Base-by-base conservation (phyloP, 2,329 filamentous ascomycete genomes). In the Colletotrichum lentis region DNA sequence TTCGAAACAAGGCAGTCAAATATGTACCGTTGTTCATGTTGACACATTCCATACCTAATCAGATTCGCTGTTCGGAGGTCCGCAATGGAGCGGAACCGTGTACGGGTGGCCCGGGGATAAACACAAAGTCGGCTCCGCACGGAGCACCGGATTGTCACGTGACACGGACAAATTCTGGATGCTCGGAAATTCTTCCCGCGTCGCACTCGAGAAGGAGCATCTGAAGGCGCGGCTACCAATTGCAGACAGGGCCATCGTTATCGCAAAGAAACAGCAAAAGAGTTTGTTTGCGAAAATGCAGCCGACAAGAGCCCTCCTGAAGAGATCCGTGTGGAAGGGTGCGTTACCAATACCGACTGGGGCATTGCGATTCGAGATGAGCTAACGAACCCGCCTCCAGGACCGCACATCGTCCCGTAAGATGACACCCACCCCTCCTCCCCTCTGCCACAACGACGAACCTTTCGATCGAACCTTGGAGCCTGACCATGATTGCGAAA, bases 291-390 rank as follows among this genome's bases (percentile, higher is more conserved):
- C 63, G 49, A 81, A 73, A 75, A 94, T 94, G 91, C 85, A 89
- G 77, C 85, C 89, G 71, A 92, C 91, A 73, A 84, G 88, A 75
- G 84, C 83, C 74, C 85, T 92, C 20, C 77, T 91, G 44, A 89
- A 89, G 81, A 90, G 93, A 73, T 96, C 93, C 57, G 90, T 94
- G 75, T 96, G 93, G 93, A 96, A 96, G 86, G 93, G 93, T 94
- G 80, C 72, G 80, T 67, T 0, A 2, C 14, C 12, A 39, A 22
- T 3, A 16, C 24, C 12, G n/a, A n/a, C 11, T 18, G 16, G 43
- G 22, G 35, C 20, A 22, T 52, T 24, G 24, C 27, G 16, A 11
- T 18, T 24, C 31, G 31, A 43, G 58, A 24, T 49, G n/a, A 52
- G 37, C 49, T 58, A 22, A n/a, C 44, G 10, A 16, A 14, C 46